These are phyloP conservation scores for Misopates orontium DNA, from an alignment of 257 asterid genomes.

Conservation along the genomic window DNA sequence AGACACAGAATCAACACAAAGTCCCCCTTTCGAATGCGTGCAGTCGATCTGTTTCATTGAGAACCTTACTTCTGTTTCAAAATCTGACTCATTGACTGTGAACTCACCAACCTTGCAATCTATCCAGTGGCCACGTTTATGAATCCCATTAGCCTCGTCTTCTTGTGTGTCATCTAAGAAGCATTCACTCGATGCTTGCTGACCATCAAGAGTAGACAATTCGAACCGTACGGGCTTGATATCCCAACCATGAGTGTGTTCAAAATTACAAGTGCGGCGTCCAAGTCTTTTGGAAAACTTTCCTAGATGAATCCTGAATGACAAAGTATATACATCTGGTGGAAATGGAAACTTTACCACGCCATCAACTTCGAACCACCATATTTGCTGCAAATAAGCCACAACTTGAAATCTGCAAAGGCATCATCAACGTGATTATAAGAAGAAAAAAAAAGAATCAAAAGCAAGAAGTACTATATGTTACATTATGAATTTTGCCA, in stretches of 20 bases:
- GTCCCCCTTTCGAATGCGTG: conserved; percentile 97
- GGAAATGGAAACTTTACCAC: conserved; percentile 79
- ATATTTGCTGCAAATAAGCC: conserved; percentile 91
- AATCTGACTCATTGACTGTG: conserved; percentile 54
- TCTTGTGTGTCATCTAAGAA: conserved; percentile 61
- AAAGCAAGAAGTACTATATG: no score
- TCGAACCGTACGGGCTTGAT: conserved; percentile 78
- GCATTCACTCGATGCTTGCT: conserved; percentile 69
- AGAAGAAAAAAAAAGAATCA: no score
- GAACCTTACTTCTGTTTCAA: conserved; percentile 69
- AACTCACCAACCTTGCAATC: conserved; percentile 92
- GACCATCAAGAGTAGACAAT: conserved; percentile 83
- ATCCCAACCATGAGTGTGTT: conserved; percentile 95
- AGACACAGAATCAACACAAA: conserved; percentile 81
- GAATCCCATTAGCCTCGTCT: conserved; percentile 52
- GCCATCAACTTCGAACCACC: conserved; percentile 99
- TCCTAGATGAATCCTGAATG: conserved; percentile 85
- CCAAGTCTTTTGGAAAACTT: conserved; percentile 77
- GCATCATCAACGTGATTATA: no score
- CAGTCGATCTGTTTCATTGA: conserved; percentile 98
- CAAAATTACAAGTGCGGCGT: conserved; percentile 73
- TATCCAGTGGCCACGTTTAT: conserved; percentile 90
- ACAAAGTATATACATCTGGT: conserved; percentile 72
- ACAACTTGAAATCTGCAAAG: conserved; percentile 73
- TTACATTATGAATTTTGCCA: no score